Evolutionary conservation across 2,329 filamentous ascomycete species (phyloP), one percentile per base, ranked within the genome.

Genomic region (Aureobasidium sp.): DNA sequence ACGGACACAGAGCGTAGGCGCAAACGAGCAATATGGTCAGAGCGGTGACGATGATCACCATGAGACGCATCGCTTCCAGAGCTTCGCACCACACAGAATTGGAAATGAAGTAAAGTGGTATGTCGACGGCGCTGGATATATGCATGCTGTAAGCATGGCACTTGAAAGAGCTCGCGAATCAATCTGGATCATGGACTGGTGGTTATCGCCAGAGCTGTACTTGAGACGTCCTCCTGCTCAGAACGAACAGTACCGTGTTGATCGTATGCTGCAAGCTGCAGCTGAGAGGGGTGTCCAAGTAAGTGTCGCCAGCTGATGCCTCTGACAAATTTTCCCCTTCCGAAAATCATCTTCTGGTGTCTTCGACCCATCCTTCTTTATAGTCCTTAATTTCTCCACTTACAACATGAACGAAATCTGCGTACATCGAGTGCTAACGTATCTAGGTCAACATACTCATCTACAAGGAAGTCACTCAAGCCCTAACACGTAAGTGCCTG

Each of bases 151-250:
- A 1, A 90, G 87, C 32, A 79, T 87, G 65, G 91, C 92, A 1
- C 76, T 96, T 56, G 88, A 94, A 76, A 86, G 84, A 69, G 91
- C 91, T 2, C 81, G 79, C 66, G 85, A 93, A 68, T 88, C 83
- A 46, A 88, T 96, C 68, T 92, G 88, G 82, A 95, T 96, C 66
- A 78, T 96, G 47, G 90, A 93, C 71, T 94, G 88, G 91, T 96
- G 92, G 91, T 75, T 96, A 66, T 92, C 87, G 61, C 91, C 92
- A 0, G 92, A 96, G 75, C 78, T 97, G 32, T 96, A 94, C 71
- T 82, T 97, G 37, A 85, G 92, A 67, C 84, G 92, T 27, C 92
- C 92, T 2, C 91, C 91, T 9, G 84, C 89, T 24, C 82, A 84
- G 71, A 92, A 95, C 74, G 87, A 95, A 73, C 81, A 88, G 68